These are phyloP conservation scores for Periconia digitata DNA, from an alignment of 2,329 filamentous ascomycete species.

Conservation along the genomic window DNA sequence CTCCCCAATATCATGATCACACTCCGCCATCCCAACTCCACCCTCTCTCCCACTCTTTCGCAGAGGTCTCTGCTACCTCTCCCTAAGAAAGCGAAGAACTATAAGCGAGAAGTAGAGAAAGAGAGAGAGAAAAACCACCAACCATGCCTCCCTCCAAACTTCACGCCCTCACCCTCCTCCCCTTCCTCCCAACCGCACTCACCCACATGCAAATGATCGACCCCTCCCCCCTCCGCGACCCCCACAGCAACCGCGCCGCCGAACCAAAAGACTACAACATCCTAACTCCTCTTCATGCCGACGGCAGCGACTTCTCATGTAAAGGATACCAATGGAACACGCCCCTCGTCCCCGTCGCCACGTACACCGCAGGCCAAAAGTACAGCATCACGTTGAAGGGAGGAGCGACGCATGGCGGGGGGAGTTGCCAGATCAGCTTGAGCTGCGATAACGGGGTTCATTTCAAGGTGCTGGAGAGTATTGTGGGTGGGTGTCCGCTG, in stretches of 20 bases:
- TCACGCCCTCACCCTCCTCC: slow-evolving; percentile 19
- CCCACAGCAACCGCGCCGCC: slow-evolving; percentile 46
- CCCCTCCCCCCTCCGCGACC: slow-evolving; percentile 57
- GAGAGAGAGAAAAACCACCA: too few species aligned
- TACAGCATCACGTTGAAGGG: slow-evolving; percentile 68
- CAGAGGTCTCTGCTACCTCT: slow-evolving; percentile 10
- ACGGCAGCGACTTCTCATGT: slow-evolving; percentile 72
- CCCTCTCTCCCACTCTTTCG: background rate
- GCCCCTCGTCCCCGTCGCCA: slow-evolving; percentile 57
- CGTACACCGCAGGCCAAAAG: slow-evolving; percentile 62
- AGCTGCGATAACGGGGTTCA: slow-evolving; percentile 71
- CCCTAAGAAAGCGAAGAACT: too few species aligned
- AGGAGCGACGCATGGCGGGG: slow-evolving; percentile 63
- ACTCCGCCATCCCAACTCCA: background rate
- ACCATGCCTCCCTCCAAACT: slow-evolving; percentile 25
- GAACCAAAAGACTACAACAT: slow-evolving; percentile 67
- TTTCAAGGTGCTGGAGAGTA: slow-evolving; percentile 69
- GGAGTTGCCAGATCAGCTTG: slow-evolving; percentile 74
- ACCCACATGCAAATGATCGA: slow-evolving; percentile 60
- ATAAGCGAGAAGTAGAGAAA: too few species aligned
- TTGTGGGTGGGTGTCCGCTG: slow-evolving; percentile 60
- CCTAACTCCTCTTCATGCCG: slow-evolving; percentile 63
- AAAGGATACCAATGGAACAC: slow-evolving; percentile 64
- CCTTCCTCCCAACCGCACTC: slow-evolving; percentile 18
- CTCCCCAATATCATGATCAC: background rate